A percentile compares a stretch with the other conserved stretches of the same genome.
Conservation (phyloP, 2,329 filamentous ascomycete species). For the Sclerotinia sclerotiorum region DNA sequence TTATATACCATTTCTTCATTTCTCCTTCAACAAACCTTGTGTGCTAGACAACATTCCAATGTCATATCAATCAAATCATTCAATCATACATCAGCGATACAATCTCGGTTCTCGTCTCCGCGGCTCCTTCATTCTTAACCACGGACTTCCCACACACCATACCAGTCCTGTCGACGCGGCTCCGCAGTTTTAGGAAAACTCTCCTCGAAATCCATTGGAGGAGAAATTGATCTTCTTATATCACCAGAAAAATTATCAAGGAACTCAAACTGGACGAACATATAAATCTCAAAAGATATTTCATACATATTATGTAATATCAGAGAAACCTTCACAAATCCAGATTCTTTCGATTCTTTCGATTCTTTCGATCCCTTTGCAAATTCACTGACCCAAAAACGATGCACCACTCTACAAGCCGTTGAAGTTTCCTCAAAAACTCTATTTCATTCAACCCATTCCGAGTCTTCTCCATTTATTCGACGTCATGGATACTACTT, state of each 20-base stretch:
- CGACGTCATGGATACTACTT: slow-evolving; percentile 51
- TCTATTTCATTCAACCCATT: neutral
- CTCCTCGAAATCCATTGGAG: neutral
- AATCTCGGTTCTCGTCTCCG: neutral
- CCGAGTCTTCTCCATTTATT: slow-evolving; percentile 26
- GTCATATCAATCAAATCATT: neutral
- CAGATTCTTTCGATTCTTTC: neutral
- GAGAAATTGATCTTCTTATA: neutral
- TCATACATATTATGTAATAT: slow-evolving; percentile 1
- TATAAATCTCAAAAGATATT: neutral
- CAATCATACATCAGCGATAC: neutral
- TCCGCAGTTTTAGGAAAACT: neutral
- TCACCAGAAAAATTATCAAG: neutral
- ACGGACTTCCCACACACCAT: neutral
- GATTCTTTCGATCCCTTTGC: neutral
- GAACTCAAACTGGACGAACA: neutral
- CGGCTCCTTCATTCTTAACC: neutral
- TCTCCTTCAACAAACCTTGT: neutral
- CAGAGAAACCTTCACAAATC: neutral
- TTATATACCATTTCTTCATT: neutral
- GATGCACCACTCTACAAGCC: slow-evolving; percentile 1
- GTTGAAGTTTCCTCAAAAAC: slow-evolving; percentile 9
- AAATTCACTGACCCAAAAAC: neutral
- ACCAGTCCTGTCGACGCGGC: neutral
- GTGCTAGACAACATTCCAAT: neutral